Conservation (phyloP, 768 basidiomycete genomes). For the Exsudoporus frostii region DNA sequence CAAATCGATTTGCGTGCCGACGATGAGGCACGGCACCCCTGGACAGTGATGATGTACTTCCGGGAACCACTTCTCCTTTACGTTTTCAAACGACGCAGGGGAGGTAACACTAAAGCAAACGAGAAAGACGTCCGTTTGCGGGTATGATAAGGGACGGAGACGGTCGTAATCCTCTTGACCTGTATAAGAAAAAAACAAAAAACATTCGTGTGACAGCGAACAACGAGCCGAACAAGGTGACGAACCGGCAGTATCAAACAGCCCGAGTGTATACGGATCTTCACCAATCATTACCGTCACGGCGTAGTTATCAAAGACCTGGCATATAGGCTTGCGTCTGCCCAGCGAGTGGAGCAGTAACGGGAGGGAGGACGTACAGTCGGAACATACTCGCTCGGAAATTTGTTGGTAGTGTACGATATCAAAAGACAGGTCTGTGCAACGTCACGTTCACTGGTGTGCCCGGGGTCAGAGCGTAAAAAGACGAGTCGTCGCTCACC, state of each 20-base stretch:
- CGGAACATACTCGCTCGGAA: slow-evolving; percentile 98
- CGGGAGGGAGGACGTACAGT: slow-evolving; percentile 59
- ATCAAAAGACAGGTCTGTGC: slow-evolving; percentile 90
- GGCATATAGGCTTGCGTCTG: slow-evolving; percentile 22
- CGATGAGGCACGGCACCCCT: slow-evolving; percentile 97
- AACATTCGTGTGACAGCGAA: slow-evolving; percentile 6
- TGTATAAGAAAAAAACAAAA: slow-evolving; percentile 39
- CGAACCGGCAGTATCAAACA: slow-evolving; percentile 98
- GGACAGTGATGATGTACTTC: slow-evolving; percentile 99
- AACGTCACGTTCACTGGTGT: slow-evolving; percentile 2
- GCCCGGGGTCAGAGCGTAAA: background rate
- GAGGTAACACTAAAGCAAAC: slow-evolving; percentile 99
- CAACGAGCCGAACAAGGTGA: slow-evolving; percentile 14
- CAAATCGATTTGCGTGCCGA: slow-evolving; percentile 97
- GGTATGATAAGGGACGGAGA: slow-evolving; percentile 97
- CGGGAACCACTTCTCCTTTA: slow-evolving; percentile 99
- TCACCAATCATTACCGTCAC: slow-evolving; percentile 99
- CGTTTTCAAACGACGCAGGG: slow-evolving; percentile 99
- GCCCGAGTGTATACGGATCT: slow-evolving; percentile 95
- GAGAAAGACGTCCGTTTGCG: slow-evolving; percentile 98
- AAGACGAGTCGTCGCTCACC: slow-evolving; percentile 47
- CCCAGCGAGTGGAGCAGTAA: slow-evolving; percentile 3
- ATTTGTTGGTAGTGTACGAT: slow-evolving; percentile 97
- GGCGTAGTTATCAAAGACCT: slow-evolving; percentile 97
- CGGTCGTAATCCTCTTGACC: slow-evolving; percentile 99